Conservation (phyloP, 2,329 filamentous ascomycete genomes). For the Cytospora piceicola region DNA sequence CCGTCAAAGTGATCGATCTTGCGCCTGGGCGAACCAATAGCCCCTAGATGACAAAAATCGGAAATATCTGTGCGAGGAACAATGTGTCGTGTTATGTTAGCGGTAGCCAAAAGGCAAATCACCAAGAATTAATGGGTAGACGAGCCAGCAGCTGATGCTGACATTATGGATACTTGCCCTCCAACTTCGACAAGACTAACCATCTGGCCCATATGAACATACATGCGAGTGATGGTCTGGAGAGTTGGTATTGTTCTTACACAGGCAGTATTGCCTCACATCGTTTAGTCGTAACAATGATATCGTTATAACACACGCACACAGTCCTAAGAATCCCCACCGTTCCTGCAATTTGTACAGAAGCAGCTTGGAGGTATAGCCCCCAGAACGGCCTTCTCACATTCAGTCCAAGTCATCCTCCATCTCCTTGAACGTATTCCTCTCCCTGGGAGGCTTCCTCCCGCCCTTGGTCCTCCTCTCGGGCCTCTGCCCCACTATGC, state of each 20-base stretch:
- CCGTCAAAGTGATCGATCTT: neutral
- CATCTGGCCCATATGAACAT: neutral
- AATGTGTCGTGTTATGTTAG: neutral
- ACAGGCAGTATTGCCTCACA: neutral
- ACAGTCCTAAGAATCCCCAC: neutral
- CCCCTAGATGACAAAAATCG: neutral
- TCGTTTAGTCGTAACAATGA: neutral
- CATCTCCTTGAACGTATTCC: slow-evolving; percentile 47
- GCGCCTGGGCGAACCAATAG: neutral
- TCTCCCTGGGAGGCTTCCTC: slow-evolving; percentile 41
- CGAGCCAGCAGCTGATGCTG: neutral
- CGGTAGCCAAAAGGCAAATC: neutral
- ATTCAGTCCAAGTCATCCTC: slow-evolving; percentile 34
- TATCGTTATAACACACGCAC: neutral
- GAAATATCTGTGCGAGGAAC: neutral
- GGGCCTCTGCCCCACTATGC: slow-evolving; percentile 35
- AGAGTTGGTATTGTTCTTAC: neutral
- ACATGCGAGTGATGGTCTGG: neutral
- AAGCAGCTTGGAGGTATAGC: neutral
- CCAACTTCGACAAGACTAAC: neutral
- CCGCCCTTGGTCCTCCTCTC: slow-evolving; percentile 49
- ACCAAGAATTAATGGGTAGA: neutral
- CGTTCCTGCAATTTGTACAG: neutral
- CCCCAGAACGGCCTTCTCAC: neutral
- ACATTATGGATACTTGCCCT: neutral